Conservation (phyloP, 2,329 filamentous ascomycete species). For the Esteya vermicola region DNA sequence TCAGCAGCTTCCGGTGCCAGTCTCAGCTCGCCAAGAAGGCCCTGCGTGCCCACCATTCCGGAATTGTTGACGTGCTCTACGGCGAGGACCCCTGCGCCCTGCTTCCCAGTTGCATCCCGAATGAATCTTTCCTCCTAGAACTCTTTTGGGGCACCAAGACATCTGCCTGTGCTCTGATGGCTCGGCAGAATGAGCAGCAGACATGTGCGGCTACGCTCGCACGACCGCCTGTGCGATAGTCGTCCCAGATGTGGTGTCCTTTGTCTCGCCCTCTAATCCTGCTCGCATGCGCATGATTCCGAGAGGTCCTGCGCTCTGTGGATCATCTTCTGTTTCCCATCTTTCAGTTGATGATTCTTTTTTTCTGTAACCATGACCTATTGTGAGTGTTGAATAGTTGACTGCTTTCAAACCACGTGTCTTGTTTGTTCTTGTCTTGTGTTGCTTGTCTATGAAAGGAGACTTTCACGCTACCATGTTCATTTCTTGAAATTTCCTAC, state of each 20-base stretch:
- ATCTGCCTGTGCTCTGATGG: not conserved
- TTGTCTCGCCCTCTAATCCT: not conserved
- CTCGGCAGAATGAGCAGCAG: not conserved
- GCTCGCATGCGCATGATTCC: not conserved
- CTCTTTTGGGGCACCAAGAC: not conserved
- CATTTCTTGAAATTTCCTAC: too few species aligned
- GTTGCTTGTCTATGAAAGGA: too few species aligned
- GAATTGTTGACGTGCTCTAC: constrained; percentile 10
- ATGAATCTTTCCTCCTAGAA: not conserved
- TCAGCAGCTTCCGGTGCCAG: constrained; percentile 39
- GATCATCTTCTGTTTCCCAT: too few species aligned
- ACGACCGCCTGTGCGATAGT: too few species aligned
- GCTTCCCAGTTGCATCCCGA: not conserved
- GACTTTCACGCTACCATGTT: too few species aligned
- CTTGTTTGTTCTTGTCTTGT: too few species aligned
- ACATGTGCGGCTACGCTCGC: not conserved
- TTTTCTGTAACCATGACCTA: not conserved
- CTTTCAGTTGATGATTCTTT: too few species aligned
- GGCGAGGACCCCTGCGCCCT: constrained; percentile 3
- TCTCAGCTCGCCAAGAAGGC: constrained; percentile 29
- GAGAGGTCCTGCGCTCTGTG: too few species aligned
- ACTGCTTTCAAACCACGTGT: too few species aligned
- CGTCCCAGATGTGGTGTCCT: not conserved
- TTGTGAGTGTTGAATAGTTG: too few species aligned
- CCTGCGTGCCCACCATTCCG: constrained; percentile 6